A percentile compares a stretch with the other conserved stretches of the same genome.
Conservation (phyloP, 306 rosid species). For the Lotus japonicus region DNA sequence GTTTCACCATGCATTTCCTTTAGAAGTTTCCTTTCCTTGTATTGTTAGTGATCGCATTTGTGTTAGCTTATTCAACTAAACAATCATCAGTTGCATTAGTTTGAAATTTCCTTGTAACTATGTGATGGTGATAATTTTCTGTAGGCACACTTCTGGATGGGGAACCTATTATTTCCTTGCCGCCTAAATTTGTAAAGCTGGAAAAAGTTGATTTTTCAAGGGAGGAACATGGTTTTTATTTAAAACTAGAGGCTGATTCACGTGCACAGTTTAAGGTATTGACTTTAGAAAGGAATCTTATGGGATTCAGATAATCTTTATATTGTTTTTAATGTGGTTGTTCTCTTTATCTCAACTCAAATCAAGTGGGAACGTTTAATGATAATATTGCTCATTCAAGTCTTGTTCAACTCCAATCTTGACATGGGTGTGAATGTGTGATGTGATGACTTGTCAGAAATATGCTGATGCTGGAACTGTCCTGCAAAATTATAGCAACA, state of each 20-base stretch:
- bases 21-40: background rate
- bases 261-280: slow-evolving; percentile 94
- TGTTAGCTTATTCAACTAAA: too few relatives aligned
- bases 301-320: too few relatives aligned
- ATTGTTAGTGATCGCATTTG: background rate
- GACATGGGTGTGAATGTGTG: too few relatives aligned
- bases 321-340: background rate
- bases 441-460: slow-evolving; percentile 27
- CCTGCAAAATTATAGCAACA: slow-evolving; percentile 92
- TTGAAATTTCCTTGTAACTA: slow-evolving; percentile 9
- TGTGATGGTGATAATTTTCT: slow-evolving; percentile 19
- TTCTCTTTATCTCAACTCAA: background rate
- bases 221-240: slow-evolving; percentile 89
- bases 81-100: background rate
- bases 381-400: background rate
- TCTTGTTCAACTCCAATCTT: background rate
- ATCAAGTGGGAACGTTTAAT: background rate
- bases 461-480: slow-evolving; percentile 99
- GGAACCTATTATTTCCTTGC: slow-evolving; percentile 74
- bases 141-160: slow-evolving; percentile 90
- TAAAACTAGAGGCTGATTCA: slow-evolving; percentile 87
- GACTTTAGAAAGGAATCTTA: background rate
- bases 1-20: background rate
- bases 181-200: slow-evolving; percentile 71
- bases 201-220: slow-evolving; percentile 75